A percentile compares a stretch with the other conserved stretches of the same genome.
These are phyloP conservation scores for Wickerhamiella parazyma DNA, from an alignment of 805 yeast species.

Conservation along the genomic window DNA sequence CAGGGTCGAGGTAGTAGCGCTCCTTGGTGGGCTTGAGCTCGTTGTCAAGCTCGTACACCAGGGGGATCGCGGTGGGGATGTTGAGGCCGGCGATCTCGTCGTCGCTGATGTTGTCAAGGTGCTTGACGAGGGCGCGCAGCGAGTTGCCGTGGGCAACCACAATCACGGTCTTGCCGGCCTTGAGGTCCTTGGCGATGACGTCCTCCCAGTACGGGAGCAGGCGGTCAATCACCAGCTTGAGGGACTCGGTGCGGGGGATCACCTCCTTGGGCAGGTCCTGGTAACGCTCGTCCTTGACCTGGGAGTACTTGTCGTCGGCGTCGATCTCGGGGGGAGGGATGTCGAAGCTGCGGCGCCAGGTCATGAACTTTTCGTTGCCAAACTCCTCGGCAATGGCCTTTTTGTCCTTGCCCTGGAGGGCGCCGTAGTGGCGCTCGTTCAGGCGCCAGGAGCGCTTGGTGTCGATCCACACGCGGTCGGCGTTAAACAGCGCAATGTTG, in stretches of 20 bases:
- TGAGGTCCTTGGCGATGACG: slow-evolving; percentile 70
- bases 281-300: slow-evolving; percentile 77
- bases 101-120: slow-evolving; percentile 86
- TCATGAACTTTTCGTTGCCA: slow-evolving; percentile 88
- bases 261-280: slow-evolving; percentile 67
- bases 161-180: slow-evolving; percentile 78
- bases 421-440: slow-evolving; percentile 99
- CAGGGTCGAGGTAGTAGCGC: slow-evolving; percentile 95
- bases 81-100: slow-evolving; percentile 85
- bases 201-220: slow-evolving; percentile 95
- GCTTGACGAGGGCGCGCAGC: slow-evolving; percentile 88
- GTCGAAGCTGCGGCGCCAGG: slow-evolving; percentile 95
- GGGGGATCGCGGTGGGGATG: slow-evolving; percentile 98
- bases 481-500: slow-evolving; percentile 76
- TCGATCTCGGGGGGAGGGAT: slow-evolving; percentile 89
- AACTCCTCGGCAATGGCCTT: slow-evolving; percentile 77
- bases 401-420: slow-evolving; percentile 95
- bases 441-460: slow-evolving; percentile 94
- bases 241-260: slow-evolving; percentile 87
- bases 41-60: slow-evolving; percentile 88
- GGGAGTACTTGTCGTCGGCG: slow-evolving; percentile 68
- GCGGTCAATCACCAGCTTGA: slow-evolving; percentile 90
- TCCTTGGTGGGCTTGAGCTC: slow-evolving; percentile 80
- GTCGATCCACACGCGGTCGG: slow-evolving; percentile 84
- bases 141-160: slow-evolving; percentile 98